Base-by-base conservation (phyloP, 768 basidiomycete species). In the Mycena alexandri region DNA sequence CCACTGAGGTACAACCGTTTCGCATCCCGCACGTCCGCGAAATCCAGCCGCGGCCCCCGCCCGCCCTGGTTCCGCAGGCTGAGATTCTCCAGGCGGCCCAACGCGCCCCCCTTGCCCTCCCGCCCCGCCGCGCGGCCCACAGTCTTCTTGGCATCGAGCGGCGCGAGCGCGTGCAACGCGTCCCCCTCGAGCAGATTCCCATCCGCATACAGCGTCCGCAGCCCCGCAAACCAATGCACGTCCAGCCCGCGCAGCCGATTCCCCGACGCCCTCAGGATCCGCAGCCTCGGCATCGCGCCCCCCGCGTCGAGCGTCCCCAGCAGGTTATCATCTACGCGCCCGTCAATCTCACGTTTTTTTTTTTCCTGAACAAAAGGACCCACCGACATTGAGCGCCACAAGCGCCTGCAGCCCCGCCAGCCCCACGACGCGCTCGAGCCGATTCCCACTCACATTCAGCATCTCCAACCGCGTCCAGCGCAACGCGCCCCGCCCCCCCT, bases 1-100 rank as follows among this genome's bases (percentile, higher is more conserved):
- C 95, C 95, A 71, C 95, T 96, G 61, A 98, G 88, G 84, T 98
- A 99, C 75, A 99, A 81, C 60, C 96, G 89, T 81, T 96, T 96
- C 73, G 95, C 90, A 81, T 96, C 94, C 75, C 94, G 90, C 75
- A 98, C 87, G 76, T 95, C 92, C 73, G 88, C 89, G 80, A 73
- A 70, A 33, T 69, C 70, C 52, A 90, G 92, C 87, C 79, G 93
- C 93, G 95, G 78, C 63, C 86, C 87, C 48, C 86, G 83, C 69
- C 89, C 90, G 75, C 86, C 85, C 80, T 99, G 97, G 79, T 95
- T 95, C 78, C 98, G 87, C 82, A 98, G 71, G 75, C 94, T 96
- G 57, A 99, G 83, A 74, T 95, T 95, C 79, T 98, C 96, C 75
- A 99, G 82, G 79, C 88, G 56, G 77, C 80, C 72, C 93, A 80